Percentiles rank a stretch among this genome's conserved stretches.
Evolutionary conservation across 2,329 filamentous ascomycete genomes (phyloP).

Genomic region (Cladophialophora chaetospira): DNA sequence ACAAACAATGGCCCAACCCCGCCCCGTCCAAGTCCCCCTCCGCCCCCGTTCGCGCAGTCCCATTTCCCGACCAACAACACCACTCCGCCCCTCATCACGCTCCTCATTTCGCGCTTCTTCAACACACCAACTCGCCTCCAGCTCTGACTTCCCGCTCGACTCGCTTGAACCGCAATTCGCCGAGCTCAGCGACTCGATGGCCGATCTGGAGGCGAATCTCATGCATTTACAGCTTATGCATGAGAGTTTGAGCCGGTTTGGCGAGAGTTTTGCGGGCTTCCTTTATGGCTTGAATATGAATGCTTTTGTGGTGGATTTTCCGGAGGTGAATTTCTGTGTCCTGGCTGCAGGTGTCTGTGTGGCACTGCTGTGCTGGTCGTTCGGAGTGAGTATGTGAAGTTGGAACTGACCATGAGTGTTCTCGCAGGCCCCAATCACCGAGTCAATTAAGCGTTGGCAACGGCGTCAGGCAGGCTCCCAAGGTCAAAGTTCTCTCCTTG

Average conservation of each 20-base stretch:
- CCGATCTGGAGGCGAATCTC: slow-evolving; percentile 94
- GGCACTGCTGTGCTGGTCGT: slow-evolving; percentile 6
- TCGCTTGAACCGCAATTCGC: slow-evolving; percentile 86
- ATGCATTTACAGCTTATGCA: slow-evolving; percentile 97
- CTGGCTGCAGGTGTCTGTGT: not conserved
- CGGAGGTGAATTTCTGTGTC: slow-evolving; percentile 64
- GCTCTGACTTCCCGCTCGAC: slow-evolving; percentile 58
- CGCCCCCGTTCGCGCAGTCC: slow-evolving; percentile 64
- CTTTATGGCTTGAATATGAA: slow-evolving; percentile 98
- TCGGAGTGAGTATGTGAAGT: no score
- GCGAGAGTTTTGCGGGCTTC: slow-evolving; percentile 93
- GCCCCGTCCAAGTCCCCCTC: slow-evolving; percentile 22
- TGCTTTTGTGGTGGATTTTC: slow-evolving; percentile 96
- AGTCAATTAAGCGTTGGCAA: slow-evolving; percentile 74
- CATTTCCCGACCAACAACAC: slow-evolving; percentile 81
- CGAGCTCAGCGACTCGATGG: slow-evolving; percentile 90
- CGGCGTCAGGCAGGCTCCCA: slow-evolving; percentile 47
- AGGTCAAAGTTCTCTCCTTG: no score
- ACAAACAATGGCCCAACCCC: slow-evolving; percentile 17
- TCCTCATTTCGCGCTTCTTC: slow-evolving; percentile 80
- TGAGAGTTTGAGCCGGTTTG: slow-evolving; percentile 88
- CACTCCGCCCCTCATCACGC: slow-evolving; percentile 84
- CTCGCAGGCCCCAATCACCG: slow-evolving; percentile 72
- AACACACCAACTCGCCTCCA: slow-evolving; percentile 57
- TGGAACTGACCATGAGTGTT: slow-evolving; percentile 1